Evolutionary conservation across 2,329 filamentous ascomycete species (phyloP), one percentile per base, ranked within the genome.

Genomic region (Didymella sp.): DNA sequence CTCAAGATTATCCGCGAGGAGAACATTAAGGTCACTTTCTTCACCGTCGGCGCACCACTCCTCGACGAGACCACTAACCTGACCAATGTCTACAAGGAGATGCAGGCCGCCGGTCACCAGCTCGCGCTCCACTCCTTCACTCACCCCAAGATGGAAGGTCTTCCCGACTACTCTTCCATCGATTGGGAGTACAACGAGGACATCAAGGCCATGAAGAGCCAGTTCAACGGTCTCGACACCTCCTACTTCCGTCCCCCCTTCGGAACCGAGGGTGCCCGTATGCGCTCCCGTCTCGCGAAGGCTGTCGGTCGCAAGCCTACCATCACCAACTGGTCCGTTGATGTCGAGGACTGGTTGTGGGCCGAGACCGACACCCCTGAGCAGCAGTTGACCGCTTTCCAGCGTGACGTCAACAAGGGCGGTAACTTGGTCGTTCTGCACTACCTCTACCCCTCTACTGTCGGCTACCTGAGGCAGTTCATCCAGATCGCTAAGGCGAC

Each of bases 311-410:
- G 82, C 19, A 76, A 80, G 1, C 79, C 83, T 13, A 81, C 85
- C 1, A 83, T 89, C 40, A 82, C 89, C 48, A 86, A 85, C 71
- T 90, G 87, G 88, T 86, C 82, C 66, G 84, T 90, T 41, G 87
- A 90, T 66, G 84, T 89, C 28, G 85, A 90, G 77, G 88, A 90
- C 70, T 90, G 87, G 86, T 67, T 88, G 22, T 90, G 87, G 86
- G 87, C 85, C 1, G 76, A 82, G 69, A 82, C 80, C 0, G 67
- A 76, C 40, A 89, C 86, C 3, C 87, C 87, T 0, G 84, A 89
- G 77, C 86, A 86, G 67, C 88, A 90, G 75, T 76, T 89, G 13
- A 84, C 85, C 3, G 85, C 87, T 12, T 90, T 90, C 75, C 81
- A 84, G 69, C 79, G 84, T 3, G 86, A 88, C 68, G 80, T 90